These are phyloP conservation scores for Solanum pinnatisectum DNA, from an alignment of 257 asterid species.

Conservation along the genomic window DNA sequence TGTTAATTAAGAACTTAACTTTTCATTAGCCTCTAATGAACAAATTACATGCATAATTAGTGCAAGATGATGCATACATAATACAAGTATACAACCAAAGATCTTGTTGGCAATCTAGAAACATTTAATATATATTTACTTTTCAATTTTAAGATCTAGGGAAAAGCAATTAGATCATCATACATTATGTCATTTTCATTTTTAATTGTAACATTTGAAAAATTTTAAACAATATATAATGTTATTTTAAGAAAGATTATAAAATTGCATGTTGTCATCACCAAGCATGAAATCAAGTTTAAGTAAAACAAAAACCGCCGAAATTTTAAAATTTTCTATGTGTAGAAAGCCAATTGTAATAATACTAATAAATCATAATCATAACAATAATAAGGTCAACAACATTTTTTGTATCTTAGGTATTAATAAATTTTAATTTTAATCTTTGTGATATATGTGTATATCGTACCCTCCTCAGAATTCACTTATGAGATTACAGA, in stretches of 20 bases:
- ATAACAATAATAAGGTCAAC: not conserved
- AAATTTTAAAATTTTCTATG: not conserved
- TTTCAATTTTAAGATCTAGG: not conserved
- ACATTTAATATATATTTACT: not conserved
- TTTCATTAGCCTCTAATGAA: not conserved
- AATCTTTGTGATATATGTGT: too few species aligned
- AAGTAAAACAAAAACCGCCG: not conserved
- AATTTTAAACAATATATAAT: not conserved
- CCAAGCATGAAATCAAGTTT: not conserved
- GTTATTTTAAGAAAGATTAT: not conserved
- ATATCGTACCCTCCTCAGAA: too few species aligned
- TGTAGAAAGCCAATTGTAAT: not conserved
- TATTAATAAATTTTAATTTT: not conserved
- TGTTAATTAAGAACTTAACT: not conserved
- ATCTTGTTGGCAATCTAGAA: constrained; percentile 1
- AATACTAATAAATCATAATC: not conserved
- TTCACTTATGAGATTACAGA: too few species aligned
- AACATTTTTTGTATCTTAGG: not conserved
- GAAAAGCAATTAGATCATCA: not conserved
- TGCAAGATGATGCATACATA: not conserved
- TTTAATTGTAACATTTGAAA: not conserved
- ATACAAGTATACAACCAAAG: not conserved
- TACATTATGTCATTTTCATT: not conserved
- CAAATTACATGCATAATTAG: not conserved
- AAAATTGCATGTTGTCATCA: not conserved